Evolutionary conservation across 805 yeast species (phyloP).

Genomic region (Wickerhamomyces silvicola): DNA sequence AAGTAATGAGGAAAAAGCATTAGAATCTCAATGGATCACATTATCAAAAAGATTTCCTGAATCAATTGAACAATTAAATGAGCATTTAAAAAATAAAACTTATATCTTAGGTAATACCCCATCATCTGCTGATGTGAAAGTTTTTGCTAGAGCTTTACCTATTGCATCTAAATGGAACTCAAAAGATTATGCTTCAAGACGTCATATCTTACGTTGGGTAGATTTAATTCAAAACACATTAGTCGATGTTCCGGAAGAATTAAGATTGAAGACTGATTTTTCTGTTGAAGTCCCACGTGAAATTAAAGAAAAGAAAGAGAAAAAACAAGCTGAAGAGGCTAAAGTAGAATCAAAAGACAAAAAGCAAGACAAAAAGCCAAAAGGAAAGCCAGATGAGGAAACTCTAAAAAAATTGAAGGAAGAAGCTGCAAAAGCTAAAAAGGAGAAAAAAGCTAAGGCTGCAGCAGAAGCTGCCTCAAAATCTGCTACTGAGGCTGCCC

Average conservation of each 20-base stretch:
- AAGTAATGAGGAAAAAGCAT: conserved; percentile 53
- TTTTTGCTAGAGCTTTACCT: conserved; percentile 62
- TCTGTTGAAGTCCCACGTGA: conserved; percentile 70
- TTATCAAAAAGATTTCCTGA: conserved; percentile 58
- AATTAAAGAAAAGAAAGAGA: conserved; percentile 49
- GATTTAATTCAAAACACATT: conserved; percentile 75
- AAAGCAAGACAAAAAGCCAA: conserved; percentile 38
- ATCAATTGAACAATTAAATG: conserved; percentile 54
- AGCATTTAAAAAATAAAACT: conserved; percentile 59
- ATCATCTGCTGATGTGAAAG: conserved; percentile 62
- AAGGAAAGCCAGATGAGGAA: conserved; percentile 43
- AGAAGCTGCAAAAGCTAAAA: conserved; percentile 54
- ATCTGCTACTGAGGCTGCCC: conserved; percentile 52
- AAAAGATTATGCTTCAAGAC: conserved; percentile 48
- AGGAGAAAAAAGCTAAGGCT: conserved; percentile 52
- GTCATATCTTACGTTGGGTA: conserved; percentile 91
- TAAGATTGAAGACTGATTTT: conserved; percentile 49
- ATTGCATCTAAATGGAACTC: conserved; percentile 49
- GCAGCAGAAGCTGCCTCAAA: conserved; percentile 38
- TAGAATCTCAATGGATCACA: conserved; percentile 73
- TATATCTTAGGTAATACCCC: conserved; percentile 65
- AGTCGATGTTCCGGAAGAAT: conserved; percentile 46
- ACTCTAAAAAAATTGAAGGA: conserved; percentile 41
- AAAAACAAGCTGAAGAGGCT: conserved; percentile 29
- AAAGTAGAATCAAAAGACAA: conserved; percentile 26